Base-by-base conservation (phyloP, 306 rosid species). In the Acacia crassicarpa region DNA sequence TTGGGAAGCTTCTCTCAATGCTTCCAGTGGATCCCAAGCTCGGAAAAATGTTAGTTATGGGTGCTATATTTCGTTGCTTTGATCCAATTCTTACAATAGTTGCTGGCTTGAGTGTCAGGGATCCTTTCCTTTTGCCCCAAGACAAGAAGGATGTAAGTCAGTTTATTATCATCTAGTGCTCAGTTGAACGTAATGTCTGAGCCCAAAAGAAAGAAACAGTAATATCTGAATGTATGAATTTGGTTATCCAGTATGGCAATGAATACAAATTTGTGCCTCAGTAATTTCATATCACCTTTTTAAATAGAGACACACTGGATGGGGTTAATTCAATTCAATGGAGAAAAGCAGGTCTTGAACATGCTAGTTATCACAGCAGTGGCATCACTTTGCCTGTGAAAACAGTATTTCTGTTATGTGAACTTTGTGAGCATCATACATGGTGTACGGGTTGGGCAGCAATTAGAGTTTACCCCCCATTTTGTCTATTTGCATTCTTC, bases 11-110 rank as follows among this genome's bases (percentile, higher is more conserved):
- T 89, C 93, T 95, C 84, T 88, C 99, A 2, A 88, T 93, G 74
- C 97, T 95, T 86, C 99, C 99, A 15, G 98, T 95, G 49, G 99
- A 95, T 74, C 99, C 99, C 77, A 95, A 95, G 86, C 91, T 93
- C 54, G 99, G 99, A 49, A 95, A 95, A 92, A 93, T 95, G 99
- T 87, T 95, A 83, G 77, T 93, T 41, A 93, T 95, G 99, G 99
- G 99, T 66, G 94, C 98, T 83, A 85, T 93, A 80, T 93, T 93
- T 83, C 91, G 89, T 65, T 95, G 99, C 92, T 95, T 95, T 88
- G 99, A 95, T 90, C 98, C 99, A 82, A 88, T 95, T 90, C 99
- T 95, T 78, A 95, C 99, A 62, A 77, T 91, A 80, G 99, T 90
- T 78, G 89, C 99, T 19, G 98, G 98, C 48, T 92, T 95, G 63